A percentile compares a stretch with the other conserved stretches of the same genome.
phyloP scores from a whole-genome alignment of 768 basidiomycete species.

The Naganishia antarctica region DNA sequence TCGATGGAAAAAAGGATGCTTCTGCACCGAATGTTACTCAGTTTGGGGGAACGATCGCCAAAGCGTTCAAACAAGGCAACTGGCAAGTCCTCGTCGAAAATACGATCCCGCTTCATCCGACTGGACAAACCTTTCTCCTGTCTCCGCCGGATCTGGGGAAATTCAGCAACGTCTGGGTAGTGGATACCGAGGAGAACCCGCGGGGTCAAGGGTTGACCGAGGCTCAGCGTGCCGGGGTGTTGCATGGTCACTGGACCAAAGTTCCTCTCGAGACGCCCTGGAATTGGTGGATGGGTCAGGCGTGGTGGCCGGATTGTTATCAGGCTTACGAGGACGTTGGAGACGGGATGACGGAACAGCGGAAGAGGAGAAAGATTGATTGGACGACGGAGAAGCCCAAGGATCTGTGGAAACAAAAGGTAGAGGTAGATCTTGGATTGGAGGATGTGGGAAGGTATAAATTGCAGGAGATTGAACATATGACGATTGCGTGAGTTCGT shows the following conservation, averaged over 20 bases:
- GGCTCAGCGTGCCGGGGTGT: not conserved
- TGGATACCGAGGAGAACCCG: not conserved
- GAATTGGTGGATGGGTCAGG: constrained; percentile 44
- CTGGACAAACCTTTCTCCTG: constrained; percentile 8
- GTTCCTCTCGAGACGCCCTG: constrained; percentile 31
- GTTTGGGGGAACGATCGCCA: constrained; percentile 10
- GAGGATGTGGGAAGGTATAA: constrained; percentile 35
- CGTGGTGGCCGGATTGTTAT: constrained; percentile 44
- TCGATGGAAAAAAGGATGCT: not conserved
- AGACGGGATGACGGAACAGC: not conserved
- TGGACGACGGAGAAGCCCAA: constrained; percentile 27
- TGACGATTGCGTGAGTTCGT: constrained; percentile 32
- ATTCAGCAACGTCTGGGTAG: constrained; percentile 16
- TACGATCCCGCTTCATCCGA: constrained; percentile 17
- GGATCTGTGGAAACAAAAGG: constrained; percentile 29
- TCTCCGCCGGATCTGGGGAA: constrained; percentile 21
- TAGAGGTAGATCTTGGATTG: constrained; percentile 39
- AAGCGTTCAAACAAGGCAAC: constrained; percentile 19
- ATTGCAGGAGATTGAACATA: constrained; percentile 27
- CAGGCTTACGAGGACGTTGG: constrained; percentile 14
- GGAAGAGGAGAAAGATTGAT: constrained; percentile 19
- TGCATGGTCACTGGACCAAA: constrained; percentile 7
- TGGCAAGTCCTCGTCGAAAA: constrained; percentile 16
- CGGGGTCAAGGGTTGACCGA: not conserved
- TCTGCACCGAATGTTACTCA: not conserved